Conservation (phyloP, 495 filamentous ascomycete genomes). For the Penicillium canariense region DNA sequence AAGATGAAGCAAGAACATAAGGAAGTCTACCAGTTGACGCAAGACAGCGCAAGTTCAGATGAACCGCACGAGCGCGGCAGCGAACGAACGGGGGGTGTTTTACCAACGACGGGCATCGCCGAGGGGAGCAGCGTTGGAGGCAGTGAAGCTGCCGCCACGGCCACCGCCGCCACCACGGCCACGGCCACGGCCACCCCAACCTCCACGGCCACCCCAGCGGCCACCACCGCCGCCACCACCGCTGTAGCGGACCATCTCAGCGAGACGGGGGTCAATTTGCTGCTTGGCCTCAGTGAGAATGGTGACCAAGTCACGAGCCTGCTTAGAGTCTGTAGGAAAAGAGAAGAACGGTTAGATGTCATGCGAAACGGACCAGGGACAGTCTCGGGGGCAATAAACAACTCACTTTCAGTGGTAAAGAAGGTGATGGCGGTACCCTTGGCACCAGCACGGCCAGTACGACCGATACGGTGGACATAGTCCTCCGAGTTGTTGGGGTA, state of each 20-base stretch:
- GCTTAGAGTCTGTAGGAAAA: constrained; percentile 77
- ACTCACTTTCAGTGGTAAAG: constrained; percentile 98
- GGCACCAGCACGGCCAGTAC: constrained; percentile 89
- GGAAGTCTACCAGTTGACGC: constrained; percentile 36
- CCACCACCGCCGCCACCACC: constrained; percentile 79
- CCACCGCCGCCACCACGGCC: constrained; percentile 43
- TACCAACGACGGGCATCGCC: constrained; percentile 62
- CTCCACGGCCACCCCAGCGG: constrained; percentile 65
- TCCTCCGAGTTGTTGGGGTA: constrained; percentile 99
- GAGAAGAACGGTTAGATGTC: constrained; percentile 11
- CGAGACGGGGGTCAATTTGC: constrained; percentile 92
- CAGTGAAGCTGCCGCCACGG: constrained; percentile 53
- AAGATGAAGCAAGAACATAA: constrained; percentile 27
- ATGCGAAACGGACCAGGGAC: constrained; percentile 19
- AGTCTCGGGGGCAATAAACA: constrained; percentile 6
- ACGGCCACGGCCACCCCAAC: constrained; percentile 51
- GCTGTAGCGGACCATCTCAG: constrained; percentile 92
- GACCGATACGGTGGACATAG: constrained; percentile 95
- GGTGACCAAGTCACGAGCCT: constrained; percentile 90
- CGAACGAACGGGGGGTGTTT: constrained; percentile 8
- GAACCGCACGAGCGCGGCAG: constrained; percentile 21
- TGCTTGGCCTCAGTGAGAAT: constrained; percentile 97
- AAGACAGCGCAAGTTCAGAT: constrained; percentile 33
- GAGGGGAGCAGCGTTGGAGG: constrained; percentile 62
- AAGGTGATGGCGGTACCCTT: constrained; percentile 87